Base-by-base conservation (phyloP, 106 monocot species). In the Dioscorea zingiberensis region DNA sequence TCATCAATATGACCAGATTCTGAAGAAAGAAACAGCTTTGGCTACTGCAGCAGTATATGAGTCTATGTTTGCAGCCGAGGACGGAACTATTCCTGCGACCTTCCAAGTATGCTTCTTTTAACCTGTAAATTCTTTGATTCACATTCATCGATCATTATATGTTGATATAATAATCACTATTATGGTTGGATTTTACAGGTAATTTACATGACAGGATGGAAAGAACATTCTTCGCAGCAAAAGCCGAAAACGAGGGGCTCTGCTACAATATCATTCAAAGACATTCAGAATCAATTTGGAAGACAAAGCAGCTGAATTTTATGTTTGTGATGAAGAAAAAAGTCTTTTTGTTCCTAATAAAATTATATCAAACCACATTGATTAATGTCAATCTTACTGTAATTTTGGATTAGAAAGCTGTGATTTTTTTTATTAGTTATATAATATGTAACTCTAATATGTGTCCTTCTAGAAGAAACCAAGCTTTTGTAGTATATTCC, bases 181-280 rank as follows among this genome's bases (percentile, higher is more conserved):
- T 66, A 15, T 67, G 12, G 29, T 38, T 71, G 10, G 54, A 71
- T n/a, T 3, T 51, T 77, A 16, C 55, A 95, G 95, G 95, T 95
- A 14, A 91, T 91, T 66, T 95, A 88, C 73, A 95, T 95, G 95
- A 95, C 87, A 2, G 91, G 95, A 54, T 95, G 95, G 95, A 91
- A 60, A 65, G 95, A 91, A 2, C 95, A 95, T 59, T 68, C 80
- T 67, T 95, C 91, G 13, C 91, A 95, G 56, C 91, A 95, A 70
- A 95, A 79, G 66, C 81, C 95, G 12, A 95, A 95, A 57, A 71
- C 63, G 30, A 86, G 95, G 62, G 95, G 95, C 25, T 95, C 95
- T 27, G 91, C 88, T 19, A 91, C 83, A 3, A 54, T 88, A 58
- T 95, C 95, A 5, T 91, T 95, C 27, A 29, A 81, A 54, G 95